Conservation (phyloP, 768 basidiomycete genomes). For the Lactarius pseudohatsudake region DNA sequence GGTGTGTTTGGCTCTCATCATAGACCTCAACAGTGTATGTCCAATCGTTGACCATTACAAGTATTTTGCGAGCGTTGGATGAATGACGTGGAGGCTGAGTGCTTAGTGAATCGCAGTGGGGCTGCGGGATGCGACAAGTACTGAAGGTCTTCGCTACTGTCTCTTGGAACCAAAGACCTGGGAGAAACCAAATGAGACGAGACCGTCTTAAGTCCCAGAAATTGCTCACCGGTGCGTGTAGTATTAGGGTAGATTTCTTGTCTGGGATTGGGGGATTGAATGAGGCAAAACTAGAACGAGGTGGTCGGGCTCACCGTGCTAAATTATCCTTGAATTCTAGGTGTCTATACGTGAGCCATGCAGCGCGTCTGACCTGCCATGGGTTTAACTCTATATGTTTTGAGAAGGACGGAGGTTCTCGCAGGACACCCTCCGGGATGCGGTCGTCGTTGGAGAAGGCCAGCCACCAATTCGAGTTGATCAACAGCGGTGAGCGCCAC, state of each 20-base stretch:
- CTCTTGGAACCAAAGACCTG: conserved; percentile 63
- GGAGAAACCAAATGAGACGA: neutral
- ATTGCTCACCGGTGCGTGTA: conserved; percentile 58
- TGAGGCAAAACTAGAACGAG: neutral
- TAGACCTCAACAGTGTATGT: conserved; percentile 76
- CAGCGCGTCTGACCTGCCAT: conserved; percentile 85
- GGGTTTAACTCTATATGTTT: conserved; percentile 48
- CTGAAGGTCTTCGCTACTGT: conserved; percentile 68
- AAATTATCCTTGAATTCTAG: conserved; percentile 71
- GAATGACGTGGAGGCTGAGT: conserved; percentile 45
- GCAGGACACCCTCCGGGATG: conserved; percentile 47
- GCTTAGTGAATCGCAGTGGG: conserved; percentile 62
- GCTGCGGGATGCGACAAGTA: conserved; percentile 69
- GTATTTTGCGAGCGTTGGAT: conserved; percentile 54
- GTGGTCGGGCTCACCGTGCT: conserved; percentile 49
- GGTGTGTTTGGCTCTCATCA: conserved; percentile 36
- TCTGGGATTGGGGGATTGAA: conserved; percentile 38
- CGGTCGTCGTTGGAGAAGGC: conserved; percentile 72
- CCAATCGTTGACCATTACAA: conserved; percentile 75
- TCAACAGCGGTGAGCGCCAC: conserved; percentile 78
- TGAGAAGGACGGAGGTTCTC: conserved; percentile 27
- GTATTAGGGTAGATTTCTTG: conserved; percentile 70
- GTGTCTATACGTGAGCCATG: conserved; percentile 74
- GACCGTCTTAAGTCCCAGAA: neutral
- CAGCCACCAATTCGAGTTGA: conserved; percentile 98